Evolutionary conservation across 495 filamentous ascomycete genomes (phyloP), one percentile per base, ranked within the genome.

Genomic region (Cairneyella variabilis): DNA sequence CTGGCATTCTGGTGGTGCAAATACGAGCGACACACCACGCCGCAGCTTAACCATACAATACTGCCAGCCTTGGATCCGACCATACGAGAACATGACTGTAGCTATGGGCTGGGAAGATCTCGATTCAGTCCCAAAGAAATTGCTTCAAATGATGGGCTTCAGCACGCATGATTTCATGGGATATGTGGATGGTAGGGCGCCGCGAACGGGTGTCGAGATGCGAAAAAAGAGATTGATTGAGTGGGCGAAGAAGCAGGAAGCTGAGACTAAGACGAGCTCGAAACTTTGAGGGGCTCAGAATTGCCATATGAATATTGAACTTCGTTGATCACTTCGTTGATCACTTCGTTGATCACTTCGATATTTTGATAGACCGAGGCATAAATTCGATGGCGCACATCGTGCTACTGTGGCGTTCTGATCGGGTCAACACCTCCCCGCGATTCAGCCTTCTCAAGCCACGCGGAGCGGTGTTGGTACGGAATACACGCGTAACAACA

Each of bases 1-100:
- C n/a, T 71, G 58, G 51, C 72, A 75, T 48, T 64, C 60, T 10
- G 72, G 66, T 6, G 59, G 62, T 0, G 56, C 61, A n/a, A 75
- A 73, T 54, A 62, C 25, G 17, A 67, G 54, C 7, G 27, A 48
- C 43, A 48, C 53, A 18, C 54, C 39, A 10, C 38, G 66, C 17
- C 42, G 57, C 23, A 60, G 57, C 27, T 41, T 63, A 26, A 66
- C 66, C n/a, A 53, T 67, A 4, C 66, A 69, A 28, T 69, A 69
- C 42, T 69, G 66, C 40, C 64, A 69, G 54, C 64, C 66, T 6
- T 69, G 60, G 56, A 61, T 69, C 37, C 43, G 66, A 34, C 56
- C 64, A 21, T 60, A 57, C 43, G 66, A 69, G 56, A 69, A 66
- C 45, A 48, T 60, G 56, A 63, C 60, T 3, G 43, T 68, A 10